Evolutionary conservation across 2,329 filamentous ascomycete genomes (phyloP).

Genomic region (Parafenestella ontariensis): DNA sequence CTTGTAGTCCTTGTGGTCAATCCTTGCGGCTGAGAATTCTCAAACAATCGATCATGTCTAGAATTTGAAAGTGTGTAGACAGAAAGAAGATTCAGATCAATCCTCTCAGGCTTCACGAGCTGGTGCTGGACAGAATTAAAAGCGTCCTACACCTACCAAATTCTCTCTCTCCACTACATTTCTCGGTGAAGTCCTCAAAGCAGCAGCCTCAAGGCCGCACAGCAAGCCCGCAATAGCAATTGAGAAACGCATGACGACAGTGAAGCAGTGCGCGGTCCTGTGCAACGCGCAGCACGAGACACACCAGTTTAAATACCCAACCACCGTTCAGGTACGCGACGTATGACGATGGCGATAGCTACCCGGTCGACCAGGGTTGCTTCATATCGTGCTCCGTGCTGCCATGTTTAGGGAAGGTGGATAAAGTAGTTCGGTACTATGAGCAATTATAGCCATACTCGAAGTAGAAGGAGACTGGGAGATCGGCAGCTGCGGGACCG

Average conservation of each 20-base stretch:
- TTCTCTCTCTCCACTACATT: constrained; percentile 24
- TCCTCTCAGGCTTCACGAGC: too few species aligned
- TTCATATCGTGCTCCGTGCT: constrained; percentile 15
- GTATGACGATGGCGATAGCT: constrained; percentile 22
- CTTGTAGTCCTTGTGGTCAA: background rate
- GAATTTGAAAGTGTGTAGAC: background rate
- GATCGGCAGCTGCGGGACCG: constrained; percentile 25
- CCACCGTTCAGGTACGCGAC: background rate
- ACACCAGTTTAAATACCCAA: constrained; percentile 9
- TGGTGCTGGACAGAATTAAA: too few species aligned
- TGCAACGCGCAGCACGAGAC: constrained; percentile 1
- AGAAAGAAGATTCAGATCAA: background rate
- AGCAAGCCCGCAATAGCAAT: constrained; percentile 28
- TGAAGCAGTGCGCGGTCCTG: constrained; percentile 2
- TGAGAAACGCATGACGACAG: constrained; percentile 34
- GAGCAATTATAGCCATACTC: constrained; percentile 22
- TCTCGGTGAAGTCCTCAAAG: constrained; percentile 26
- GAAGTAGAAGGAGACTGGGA: constrained; percentile 34
- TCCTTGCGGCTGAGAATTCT: background rate
- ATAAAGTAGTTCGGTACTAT: constrained; percentile 20
- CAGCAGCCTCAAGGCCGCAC: constrained; percentile 33
- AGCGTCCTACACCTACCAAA: constrained; percentile 37
- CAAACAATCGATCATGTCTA: background rate
- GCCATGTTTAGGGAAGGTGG: constrained; percentile 38
- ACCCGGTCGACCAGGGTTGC: constrained; percentile 17